Evolutionary conservation across 768 basidiomycete genomes (phyloP), one percentile per base, ranked within the genome.

Genomic region (Russula sp.): DNA sequence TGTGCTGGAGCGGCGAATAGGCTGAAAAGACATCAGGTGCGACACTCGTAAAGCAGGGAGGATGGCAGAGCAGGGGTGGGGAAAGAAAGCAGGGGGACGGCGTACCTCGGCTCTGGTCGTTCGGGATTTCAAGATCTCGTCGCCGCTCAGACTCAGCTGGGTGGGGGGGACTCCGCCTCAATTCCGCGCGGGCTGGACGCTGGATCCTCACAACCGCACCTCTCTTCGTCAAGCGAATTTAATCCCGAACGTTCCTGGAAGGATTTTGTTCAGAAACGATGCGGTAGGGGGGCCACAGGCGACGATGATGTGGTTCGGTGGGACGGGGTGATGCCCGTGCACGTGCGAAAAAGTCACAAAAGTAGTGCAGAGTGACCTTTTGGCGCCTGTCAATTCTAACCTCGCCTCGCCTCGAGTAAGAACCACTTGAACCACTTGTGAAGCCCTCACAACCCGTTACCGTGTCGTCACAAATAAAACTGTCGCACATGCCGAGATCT

Each of bases 81-180:
- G 16, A 14, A 29, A 38, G 13, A 43, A 43, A 61, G 41, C 32
- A 45, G 20, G 51, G 51, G 34, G 22, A 48, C 52, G 53, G 64
- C 66, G 53, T 58, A 66, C 66, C 45, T 58, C 59, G 56, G 59
- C 66, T 55, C 32, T 60, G 45, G 58, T 58, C 20, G 53, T 66
- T 66, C 66, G 63, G 66, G 64, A 65, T 65, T 66, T 66, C 60
- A 60, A 65, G 64, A 66, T 64, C 58, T 65, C 66, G 66, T 66
- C 66, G 66, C 66, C 66, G 66, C 66, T 66, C 66, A 60, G 66
- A 66, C 66, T 65, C 42, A 46, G 53, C 36, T 63, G 16, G 36
- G 49, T 41, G 34, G 57, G 47, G 34, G 57, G 47, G 45, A 64
- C 66, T 66, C 66, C 66, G 66, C 66, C 64, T 65, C 59, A 66